A percentile compares a stretch with the other conserved stretches of the same genome.
These are phyloP conservation scores for Akebia trifoliata DNA, from an alignment of 164 flowering plant genomes.

Conservation along the genomic window DNA sequence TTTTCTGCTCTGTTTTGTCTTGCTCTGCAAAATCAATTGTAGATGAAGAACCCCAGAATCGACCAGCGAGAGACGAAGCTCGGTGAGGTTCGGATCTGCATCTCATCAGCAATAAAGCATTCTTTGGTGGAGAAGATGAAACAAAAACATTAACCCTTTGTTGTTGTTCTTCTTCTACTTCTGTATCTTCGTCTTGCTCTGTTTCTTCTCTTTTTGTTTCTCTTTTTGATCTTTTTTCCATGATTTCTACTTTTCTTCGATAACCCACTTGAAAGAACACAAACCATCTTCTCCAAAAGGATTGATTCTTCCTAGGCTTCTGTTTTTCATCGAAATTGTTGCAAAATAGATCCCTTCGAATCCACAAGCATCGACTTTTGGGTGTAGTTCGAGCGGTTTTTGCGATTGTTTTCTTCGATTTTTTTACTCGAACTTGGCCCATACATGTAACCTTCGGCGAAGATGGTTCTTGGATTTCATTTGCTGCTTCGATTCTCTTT, in stretches of 20 bases:
- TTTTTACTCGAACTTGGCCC: constrained; percentile 52
- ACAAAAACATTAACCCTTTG: constrained; percentile 12
- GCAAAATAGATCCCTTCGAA: constrained; percentile 22
- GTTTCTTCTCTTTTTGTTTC: constrained; percentile 8
- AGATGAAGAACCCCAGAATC: constrained; percentile 56
- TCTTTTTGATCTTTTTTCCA: too few species aligned
- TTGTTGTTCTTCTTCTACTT: constrained; percentile 10
- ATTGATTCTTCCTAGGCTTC: constrained; percentile 17
- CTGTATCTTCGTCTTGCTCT: constrained; percentile 16
- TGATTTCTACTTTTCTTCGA: constrained; percentile 7
- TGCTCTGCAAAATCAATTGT: background rate
- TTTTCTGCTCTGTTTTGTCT: background rate
- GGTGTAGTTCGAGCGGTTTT: background rate
- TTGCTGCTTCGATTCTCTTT: constrained; percentile 22
- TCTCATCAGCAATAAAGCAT: constrained; percentile 55
- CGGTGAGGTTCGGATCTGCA: constrained; percentile 76
- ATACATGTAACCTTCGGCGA: constrained; percentile 76
- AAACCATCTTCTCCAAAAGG: constrained; percentile 33
- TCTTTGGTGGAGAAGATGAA: constrained; percentile 42
- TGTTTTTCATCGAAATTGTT: constrained; percentile 11
- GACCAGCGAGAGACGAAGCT: constrained; percentile 51
- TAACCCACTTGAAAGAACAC: constrained; percentile 21
- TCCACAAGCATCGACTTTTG: too few species aligned
- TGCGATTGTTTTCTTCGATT: too few species aligned
- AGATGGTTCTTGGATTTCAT: constrained; percentile 56